phyloP scores from a whole-genome alignment of 352 stramenopile species.

The Elongisporangium undulatum region DNA sequence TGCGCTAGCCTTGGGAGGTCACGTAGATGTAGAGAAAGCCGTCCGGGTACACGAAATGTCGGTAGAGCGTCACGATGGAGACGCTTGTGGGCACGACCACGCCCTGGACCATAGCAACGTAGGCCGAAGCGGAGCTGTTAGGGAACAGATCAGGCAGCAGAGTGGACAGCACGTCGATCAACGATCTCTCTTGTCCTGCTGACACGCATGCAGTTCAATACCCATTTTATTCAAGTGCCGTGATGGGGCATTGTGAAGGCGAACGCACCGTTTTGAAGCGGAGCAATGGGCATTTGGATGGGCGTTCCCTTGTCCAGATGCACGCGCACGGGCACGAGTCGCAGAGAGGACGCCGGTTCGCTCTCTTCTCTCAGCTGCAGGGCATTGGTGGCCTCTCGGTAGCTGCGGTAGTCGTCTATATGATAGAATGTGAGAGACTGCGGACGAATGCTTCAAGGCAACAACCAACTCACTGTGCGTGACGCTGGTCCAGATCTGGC shows the following conservation, averaged over 20 bases:
- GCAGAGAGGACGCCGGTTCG: constrained; percentile 26
- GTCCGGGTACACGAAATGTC: constrained; percentile 63
- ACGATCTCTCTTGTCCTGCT: constrained; percentile 34
- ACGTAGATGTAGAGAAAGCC: constrained; percentile 71
- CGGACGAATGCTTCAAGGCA: background rate
- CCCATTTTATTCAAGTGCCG: background rate
- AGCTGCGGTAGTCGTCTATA: constrained; percentile 48
- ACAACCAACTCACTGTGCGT: constrained; percentile 39
- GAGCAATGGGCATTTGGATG: constrained; percentile 71
- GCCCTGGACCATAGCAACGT: constrained; percentile 40
- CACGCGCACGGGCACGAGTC: constrained; percentile 59
- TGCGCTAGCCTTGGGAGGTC: constrained; percentile 2
- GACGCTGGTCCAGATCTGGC: constrained; percentile 76
- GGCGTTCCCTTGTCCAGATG: constrained; percentile 46
- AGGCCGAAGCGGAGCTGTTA: background rate
- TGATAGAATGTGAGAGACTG: too few relatives aligned
- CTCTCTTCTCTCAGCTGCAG: constrained; percentile 34
- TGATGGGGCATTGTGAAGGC: background rate
- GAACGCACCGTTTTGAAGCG: constrained; percentile 29
- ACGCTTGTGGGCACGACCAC: constrained; percentile 39
- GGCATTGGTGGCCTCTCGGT: constrained; percentile 43
- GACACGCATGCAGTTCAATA: background rate
- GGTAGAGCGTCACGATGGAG: constrained; percentile 59
- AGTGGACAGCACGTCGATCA: constrained; percentile 45
- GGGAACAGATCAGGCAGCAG: constrained; percentile 66